Percentiles rank a stretch among this genome's conserved stretches.
Conservation (phyloP, 306 rosid species). For the Echinosophora koreensis region DNA sequence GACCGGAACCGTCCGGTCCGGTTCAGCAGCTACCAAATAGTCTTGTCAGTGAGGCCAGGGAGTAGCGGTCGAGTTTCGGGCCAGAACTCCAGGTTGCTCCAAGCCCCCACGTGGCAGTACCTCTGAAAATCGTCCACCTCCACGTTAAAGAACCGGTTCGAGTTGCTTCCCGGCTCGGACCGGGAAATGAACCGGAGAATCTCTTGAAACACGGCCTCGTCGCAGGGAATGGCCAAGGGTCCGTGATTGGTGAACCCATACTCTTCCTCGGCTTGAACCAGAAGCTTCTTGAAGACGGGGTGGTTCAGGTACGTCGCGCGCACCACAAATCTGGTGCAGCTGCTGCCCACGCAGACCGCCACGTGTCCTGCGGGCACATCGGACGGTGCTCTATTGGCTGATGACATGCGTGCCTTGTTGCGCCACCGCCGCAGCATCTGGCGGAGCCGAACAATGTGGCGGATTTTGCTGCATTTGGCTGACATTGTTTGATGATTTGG, state of each 20-base stretch:
- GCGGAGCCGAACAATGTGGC: slow-evolving; percentile 89
- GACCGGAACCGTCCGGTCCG: not conserved
- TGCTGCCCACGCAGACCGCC: slow-evolving; percentile 82
- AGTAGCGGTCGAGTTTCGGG: slow-evolving; percentile 86
- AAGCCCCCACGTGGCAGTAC: slow-evolving; percentile 65
- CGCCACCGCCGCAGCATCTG: slow-evolving; percentile 95
- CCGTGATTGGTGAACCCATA: slow-evolving; percentile 79
- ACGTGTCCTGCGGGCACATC: slow-evolving; percentile 95
- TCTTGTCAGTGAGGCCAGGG: slow-evolving; percentile 65
- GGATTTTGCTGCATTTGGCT: slow-evolving; percentile 83
- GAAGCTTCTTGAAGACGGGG: slow-evolving; percentile 83
- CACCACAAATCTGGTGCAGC: slow-evolving; percentile 69
- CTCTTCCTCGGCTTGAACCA: slow-evolving; percentile 80
- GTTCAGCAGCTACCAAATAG: slow-evolving; percentile 56
- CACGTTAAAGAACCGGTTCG: slow-evolving; percentile 58
- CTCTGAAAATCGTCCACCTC: slow-evolving; percentile 69
- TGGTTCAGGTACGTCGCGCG: slow-evolving; percentile 88
- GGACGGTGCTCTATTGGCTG: slow-evolving; percentile 70
- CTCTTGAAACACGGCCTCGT: slow-evolving; percentile 74
- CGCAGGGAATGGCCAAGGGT: slow-evolving; percentile 86
- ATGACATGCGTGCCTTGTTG: slow-evolving; percentile 77
- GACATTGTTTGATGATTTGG: slow-evolving; percentile 48
- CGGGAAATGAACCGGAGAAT: slow-evolving; percentile 68
- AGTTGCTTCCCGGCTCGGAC: slow-evolving; percentile 51
- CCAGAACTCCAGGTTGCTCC: slow-evolving; percentile 68